Evolutionary conservation across 2,329 filamentous ascomycete species (phyloP).

Genomic region (Trichoderma breve): DNA sequence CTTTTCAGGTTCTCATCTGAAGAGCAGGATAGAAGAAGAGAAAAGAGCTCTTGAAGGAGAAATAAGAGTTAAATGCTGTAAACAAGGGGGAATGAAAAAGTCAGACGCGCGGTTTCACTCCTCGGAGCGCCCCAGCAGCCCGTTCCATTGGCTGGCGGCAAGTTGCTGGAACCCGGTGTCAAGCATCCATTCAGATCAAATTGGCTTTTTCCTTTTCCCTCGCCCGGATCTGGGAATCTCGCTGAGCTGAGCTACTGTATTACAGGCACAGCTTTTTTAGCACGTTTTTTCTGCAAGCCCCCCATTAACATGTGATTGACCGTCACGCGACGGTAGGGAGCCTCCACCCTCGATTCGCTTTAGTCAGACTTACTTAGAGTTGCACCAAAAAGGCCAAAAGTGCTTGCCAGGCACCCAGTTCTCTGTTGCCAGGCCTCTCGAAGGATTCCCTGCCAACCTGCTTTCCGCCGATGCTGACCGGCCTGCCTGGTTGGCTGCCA

Average conservation of each 20-base stretch:
- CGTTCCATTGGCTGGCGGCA: slow-evolving; percentile 13
- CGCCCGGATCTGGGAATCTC: not conserved
- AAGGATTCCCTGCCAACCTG: not conserved
- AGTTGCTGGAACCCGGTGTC: slow-evolving; percentile 1
- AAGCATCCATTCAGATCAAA: not conserved
- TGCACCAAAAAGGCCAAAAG: not conserved
- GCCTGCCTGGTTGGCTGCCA: slow-evolving; percentile 16
- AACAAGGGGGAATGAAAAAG: not conserved
- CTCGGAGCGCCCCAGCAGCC: not conserved
- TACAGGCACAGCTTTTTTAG: not conserved
- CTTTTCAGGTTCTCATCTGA: not conserved
- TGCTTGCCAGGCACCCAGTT: not conserved
- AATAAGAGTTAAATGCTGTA: not conserved
- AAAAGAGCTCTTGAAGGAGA: not conserved
- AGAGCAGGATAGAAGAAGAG: not conserved
- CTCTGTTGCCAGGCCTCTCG: not conserved
- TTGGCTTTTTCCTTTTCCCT: not conserved
- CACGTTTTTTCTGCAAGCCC: not conserved
- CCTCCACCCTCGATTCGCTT: not conserved
- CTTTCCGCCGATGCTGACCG: slow-evolving; percentile 17
- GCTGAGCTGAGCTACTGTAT: not conserved
- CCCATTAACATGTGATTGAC: slow-evolving; percentile 18
- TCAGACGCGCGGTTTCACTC: not conserved
- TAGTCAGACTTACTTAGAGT: not conserved
- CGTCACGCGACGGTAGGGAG: slow-evolving; percentile 12